These are phyloP conservation scores for Fusarium sacchari DNA, from an alignment of 2,329 filamentous ascomycete species.

Conservation along the genomic window DNA sequence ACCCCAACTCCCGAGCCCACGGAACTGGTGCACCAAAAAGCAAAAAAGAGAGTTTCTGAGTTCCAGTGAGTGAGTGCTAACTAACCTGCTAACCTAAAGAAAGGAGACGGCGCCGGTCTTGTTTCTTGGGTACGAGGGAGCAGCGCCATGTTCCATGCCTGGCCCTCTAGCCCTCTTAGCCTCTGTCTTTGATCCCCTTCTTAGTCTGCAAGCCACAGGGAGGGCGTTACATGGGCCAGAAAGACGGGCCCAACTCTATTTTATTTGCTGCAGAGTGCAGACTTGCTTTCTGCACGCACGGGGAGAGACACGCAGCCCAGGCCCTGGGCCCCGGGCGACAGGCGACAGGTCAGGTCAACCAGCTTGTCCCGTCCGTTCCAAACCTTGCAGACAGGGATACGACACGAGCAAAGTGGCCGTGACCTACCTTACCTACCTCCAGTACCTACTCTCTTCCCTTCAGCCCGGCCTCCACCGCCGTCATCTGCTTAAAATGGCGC, in stretches of 20 bases:
- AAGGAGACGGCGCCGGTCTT: neutral
- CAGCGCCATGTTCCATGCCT: neutral
- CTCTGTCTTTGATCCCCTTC: neutral
- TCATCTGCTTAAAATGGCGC: constrained; percentile 38
- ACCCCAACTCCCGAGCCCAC: constrained; percentile 33
- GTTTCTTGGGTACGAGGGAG: constrained; percentile 9
- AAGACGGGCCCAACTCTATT: constrained; percentile 41
- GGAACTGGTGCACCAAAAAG: constrained; percentile 24
- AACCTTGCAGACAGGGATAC: constrained; percentile 23
- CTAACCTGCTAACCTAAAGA: neutral
- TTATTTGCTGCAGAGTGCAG: constrained; percentile 20
- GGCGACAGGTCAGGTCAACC: neutral
- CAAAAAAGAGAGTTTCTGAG: neutral
- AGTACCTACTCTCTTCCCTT: neutral
- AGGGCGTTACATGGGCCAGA: neutral
- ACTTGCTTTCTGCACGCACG: neutral
- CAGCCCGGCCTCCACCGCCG: constrained; percentile 16
- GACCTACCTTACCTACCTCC: neutral
- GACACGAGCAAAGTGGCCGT: constrained; percentile 11
- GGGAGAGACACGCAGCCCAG: neutral
- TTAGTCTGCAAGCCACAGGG: neutral
- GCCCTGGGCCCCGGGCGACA: neutral
- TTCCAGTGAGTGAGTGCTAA: neutral
- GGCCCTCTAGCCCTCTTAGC: too few relatives aligned
- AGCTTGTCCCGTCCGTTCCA: constrained; percentile 16